phyloP scores from a whole-genome alignment of 352 stramenopile genomes.

The Phytophthora citrophthora region DNA sequence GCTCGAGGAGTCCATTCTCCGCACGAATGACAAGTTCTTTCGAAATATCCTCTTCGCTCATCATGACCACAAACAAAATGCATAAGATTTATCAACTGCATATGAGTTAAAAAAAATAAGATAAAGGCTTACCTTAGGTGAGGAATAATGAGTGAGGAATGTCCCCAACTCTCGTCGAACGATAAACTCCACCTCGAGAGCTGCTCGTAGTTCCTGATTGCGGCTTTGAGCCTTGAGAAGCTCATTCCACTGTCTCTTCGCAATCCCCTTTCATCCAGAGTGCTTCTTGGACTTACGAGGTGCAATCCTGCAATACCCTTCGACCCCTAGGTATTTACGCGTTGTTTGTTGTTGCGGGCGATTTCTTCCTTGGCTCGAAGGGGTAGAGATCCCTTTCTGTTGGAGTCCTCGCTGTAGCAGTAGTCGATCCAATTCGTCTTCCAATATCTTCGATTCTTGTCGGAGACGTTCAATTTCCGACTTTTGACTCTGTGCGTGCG shows the following conservation, averaged over 20 bases:
- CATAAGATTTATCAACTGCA: no score
- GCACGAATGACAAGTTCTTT: not conserved
- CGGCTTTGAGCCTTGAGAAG: not conserved
- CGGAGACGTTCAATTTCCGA: not conserved
- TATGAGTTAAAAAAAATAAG: no score
- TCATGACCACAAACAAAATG: no score
- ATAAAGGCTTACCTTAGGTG: no score
- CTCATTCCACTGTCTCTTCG: not conserved
- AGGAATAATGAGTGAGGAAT: no score
- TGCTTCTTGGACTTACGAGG: not conserved
- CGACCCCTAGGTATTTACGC: not conserved
- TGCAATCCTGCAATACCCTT: not conserved
- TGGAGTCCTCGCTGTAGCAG: not conserved
- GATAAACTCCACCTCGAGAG: not conserved
- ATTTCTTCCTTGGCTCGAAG: no score
- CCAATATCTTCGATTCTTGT: not conserved
- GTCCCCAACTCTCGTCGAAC: not conserved
- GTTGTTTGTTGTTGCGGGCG: not conserved
- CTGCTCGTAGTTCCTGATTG: not conserved
- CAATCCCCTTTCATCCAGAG: not conserved
- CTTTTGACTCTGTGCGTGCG: not conserved
- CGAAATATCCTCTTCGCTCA: not conserved
- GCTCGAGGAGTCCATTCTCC: not conserved
- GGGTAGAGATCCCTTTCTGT: no score
- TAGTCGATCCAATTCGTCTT: not conserved